Evolutionary conservation across 208 protist genomes (phyloP).

Genomic region (Herpetomonas samuelpessoai): DNA sequence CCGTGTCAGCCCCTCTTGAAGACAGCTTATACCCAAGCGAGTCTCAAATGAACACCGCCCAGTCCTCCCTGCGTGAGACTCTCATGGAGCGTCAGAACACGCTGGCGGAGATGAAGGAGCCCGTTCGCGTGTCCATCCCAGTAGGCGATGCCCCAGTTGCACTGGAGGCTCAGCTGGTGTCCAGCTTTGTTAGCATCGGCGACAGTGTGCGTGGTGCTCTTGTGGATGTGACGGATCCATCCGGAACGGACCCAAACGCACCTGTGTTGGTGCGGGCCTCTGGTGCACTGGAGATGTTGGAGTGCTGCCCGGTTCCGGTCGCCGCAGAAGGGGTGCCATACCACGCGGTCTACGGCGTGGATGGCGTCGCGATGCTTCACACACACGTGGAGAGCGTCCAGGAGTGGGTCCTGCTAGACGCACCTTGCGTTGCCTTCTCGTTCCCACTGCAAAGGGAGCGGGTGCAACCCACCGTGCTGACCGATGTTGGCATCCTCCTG

Average conservation of each 20-base stretch:
- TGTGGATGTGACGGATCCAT: neutral
- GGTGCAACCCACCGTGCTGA: conserved; percentile 20
- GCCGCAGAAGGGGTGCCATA: conserved; percentile 2
- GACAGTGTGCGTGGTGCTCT: neutral
- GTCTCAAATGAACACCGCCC: conserved; percentile 21
- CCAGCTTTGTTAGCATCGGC: neutral
- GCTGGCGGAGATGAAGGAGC: conserved; percentile 5
- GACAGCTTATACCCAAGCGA: conserved; percentile 22
- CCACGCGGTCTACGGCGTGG: conserved; percentile 11
- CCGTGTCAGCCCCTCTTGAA: conserved; percentile 25
- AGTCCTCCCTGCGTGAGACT: conserved; percentile 12
- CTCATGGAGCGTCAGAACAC: conserved; percentile 12
- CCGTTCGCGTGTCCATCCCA: neutral
- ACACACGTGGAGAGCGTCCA: conserved; percentile 14
- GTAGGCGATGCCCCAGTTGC: neutral
- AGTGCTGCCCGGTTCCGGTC: conserved; percentile 20
- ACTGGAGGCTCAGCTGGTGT: neutral
- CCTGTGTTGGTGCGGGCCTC: conserved; percentile 17
- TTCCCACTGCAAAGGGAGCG: conserved; percentile 20
- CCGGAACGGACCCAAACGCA: neutral
- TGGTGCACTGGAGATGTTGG: conserved; percentile 26
- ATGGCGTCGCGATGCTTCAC: conserved; percentile 17
- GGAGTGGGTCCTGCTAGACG: conserved; percentile 23
- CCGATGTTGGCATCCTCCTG: conserved; percentile 28
- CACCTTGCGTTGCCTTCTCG: conserved; percentile 15